phyloP scores from a whole-genome alignment of 2,329 filamentous ascomycete genomes.

The Dissoconium aciculare region DNA sequence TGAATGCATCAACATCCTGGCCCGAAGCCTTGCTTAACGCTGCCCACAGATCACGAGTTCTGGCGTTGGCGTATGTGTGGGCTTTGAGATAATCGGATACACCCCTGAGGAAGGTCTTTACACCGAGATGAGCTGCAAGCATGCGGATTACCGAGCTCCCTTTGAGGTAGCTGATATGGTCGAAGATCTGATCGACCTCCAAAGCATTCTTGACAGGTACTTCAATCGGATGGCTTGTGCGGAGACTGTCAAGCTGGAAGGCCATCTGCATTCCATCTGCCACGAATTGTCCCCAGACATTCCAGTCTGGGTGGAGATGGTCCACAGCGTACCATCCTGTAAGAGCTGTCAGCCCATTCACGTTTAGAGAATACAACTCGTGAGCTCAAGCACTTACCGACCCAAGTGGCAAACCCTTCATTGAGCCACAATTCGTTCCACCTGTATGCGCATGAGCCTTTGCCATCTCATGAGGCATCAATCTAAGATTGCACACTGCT shows the following conservation, averaged over 20 bases:
- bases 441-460: too few species aligned
- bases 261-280: constrained; percentile 88
- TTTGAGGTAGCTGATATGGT: constrained; percentile 91
- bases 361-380: neutral
- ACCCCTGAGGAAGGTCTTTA: constrained; percentile 76
- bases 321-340: constrained; percentile 72
- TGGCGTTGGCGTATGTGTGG: constrained; percentile 79
- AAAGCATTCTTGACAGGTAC: constrained; percentile 86
- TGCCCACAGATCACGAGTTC: constrained; percentile 79
- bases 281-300: constrained; percentile 95
- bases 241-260: constrained; percentile 75
- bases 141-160: constrained; percentile 94
- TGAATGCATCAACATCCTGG: constrained; percentile 70
- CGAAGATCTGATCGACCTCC: constrained; percentile 96
- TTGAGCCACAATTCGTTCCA: constrained; percentile 67
- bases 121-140: constrained; percentile 78
- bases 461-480: too few species aligned
- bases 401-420: constrained; percentile 93
- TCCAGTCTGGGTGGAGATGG: constrained; percentile 88
- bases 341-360: neutral
- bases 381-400: constrained; percentile 34
- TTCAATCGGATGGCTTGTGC: constrained; percentile 89
- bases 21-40: constrained; percentile 78
- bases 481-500: too few species aligned
- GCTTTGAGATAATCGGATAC: constrained; percentile 79